phyloP scores from a whole-genome alignment of 2,329 filamentous ascomycete genomes.

The Coccinonectria pachysandricola region DNA sequence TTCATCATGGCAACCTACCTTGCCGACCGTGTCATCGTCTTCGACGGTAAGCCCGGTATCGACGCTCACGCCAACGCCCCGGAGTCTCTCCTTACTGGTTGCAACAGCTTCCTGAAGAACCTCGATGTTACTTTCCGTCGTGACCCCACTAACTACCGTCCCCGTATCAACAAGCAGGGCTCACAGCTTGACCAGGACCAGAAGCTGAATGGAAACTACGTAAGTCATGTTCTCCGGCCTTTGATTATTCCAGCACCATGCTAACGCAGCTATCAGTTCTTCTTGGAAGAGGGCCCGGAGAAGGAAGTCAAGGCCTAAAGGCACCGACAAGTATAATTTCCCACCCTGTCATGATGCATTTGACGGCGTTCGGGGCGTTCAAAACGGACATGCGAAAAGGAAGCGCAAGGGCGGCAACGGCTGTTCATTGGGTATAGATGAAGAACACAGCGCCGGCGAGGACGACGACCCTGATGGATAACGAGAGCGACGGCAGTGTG shows the following conservation, averaged over 20 bases:
- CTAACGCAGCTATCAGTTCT: slow-evolving; percentile 54
- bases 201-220: slow-evolving; percentile 86
- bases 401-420: slow-evolving; percentile 20
- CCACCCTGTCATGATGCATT: slow-evolving; percentile 22
- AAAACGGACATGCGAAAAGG: slow-evolving; percentile 29
- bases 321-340: slow-evolving; percentile 24
- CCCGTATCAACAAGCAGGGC: slow-evolving; percentile 95
- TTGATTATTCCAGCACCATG: slow-evolving; percentile 4
- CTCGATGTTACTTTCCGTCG: slow-evolving; percentile 97
- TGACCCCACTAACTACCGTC: slow-evolving; percentile 90
- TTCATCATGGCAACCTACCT: slow-evolving; percentile 84
- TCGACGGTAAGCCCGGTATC: slow-evolving; percentile 86
- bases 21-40: slow-evolving; percentile 94
- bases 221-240: slow-evolving; percentile 35
- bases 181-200: slow-evolving; percentile 97
- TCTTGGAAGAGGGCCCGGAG: slow-evolving; percentile 67
- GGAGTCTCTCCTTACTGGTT: slow-evolving; percentile 86
- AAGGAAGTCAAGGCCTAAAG: slow-evolving; percentile 49
- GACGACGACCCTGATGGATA: slow-evolving; percentile 58
- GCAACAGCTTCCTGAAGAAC: slow-evolving; percentile 94
- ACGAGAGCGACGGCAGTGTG: slow-evolving; percentile 49
- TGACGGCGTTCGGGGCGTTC: slow-evolving; percentile 42
- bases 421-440: slow-evolving; percentile 25
- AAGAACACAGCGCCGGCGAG: slow-evolving; percentile 45
- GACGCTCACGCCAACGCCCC: slow-evolving; percentile 80